Evolutionary conservation across 2,329 filamentous ascomycete genomes (phyloP).

Genomic region (Fusarium solani-melongenae): DNA sequence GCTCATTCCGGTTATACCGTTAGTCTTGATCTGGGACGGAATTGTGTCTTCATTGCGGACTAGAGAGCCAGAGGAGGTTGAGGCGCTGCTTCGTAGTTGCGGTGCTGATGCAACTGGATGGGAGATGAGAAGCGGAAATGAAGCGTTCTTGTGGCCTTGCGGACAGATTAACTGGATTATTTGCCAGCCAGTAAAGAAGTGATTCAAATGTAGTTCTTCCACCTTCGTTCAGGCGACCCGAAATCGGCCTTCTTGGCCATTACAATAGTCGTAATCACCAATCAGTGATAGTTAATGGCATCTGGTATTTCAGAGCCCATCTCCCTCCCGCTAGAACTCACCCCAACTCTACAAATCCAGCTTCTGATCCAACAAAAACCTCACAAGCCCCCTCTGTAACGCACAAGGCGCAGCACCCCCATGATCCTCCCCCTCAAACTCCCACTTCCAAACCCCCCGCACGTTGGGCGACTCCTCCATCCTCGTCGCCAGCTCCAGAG

Average conservation of each 20-base stretch:
- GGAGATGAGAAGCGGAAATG: not conserved
- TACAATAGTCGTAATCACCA: not conserved
- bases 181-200: not conserved
- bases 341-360: not conserved
- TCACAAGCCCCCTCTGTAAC: constrained; percentile 34
- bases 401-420: constrained; percentile 35
- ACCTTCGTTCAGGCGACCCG: not conserved
- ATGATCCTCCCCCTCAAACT: constrained; percentile 44
- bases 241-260: not conserved
- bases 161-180: not conserved
- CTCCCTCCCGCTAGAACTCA: not conserved
- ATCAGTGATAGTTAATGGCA: too few species aligned
- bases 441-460: constrained; percentile 35
- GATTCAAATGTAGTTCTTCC: not conserved
- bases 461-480: constrained; percentile 31
- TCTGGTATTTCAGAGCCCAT: too few species aligned
- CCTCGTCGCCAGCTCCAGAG: constrained; percentile 35
- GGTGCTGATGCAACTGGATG: not conserved
- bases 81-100: not conserved
- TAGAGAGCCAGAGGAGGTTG: not conserved
- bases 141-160: not conserved
- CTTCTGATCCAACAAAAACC: constrained; percentile 30
- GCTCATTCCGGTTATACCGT: not conserved
- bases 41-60: not conserved
- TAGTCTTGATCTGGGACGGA: not conserved